A percentile compares a stretch with the other conserved stretches of the same genome.
phyloP scores from a whole-genome alignment of 768 basidiomycete species.

The Suillus spraguei region DNA sequence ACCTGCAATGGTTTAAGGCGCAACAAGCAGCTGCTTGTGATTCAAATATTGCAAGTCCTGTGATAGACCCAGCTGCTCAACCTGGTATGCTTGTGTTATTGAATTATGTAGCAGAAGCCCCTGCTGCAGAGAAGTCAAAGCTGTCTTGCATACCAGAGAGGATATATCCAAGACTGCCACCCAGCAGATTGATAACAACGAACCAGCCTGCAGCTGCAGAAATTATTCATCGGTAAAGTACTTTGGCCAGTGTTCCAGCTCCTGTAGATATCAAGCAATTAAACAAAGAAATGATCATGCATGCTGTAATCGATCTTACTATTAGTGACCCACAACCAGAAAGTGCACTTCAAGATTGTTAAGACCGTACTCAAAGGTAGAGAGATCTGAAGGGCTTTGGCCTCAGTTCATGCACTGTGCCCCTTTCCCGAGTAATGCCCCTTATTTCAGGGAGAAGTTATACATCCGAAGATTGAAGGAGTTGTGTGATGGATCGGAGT shows the following conservation, averaged over 20 bases:
- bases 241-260: background rate
- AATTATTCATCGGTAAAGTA: background rate
- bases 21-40: conserved; percentile 9
- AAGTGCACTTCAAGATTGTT: background rate
- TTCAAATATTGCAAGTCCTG: background rate
- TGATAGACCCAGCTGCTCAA: background rate
- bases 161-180: background rate
- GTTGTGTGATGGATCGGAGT: too few relatives aligned
- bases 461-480: too few relatives aligned
- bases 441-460: too few relatives aligned
- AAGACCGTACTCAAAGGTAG: too few relatives aligned
- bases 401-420: too few relatives aligned
- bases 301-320: background rate
- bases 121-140: background rate
- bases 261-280: background rate
- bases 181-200: background rate
- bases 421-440: too few relatives aligned
- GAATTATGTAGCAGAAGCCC: background rate
- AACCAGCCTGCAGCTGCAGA: background rate
- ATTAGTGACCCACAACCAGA: background rate
- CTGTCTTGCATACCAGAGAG: background rate
- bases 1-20: conserved; percentile 33
- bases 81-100: background rate
- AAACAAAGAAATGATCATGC: background rate
- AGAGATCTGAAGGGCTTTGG: too few relatives aligned